Base-by-base conservation (phyloP, 495 filamentous ascomycete species). In the Lasiosphaeriaceae sp. region DNA sequence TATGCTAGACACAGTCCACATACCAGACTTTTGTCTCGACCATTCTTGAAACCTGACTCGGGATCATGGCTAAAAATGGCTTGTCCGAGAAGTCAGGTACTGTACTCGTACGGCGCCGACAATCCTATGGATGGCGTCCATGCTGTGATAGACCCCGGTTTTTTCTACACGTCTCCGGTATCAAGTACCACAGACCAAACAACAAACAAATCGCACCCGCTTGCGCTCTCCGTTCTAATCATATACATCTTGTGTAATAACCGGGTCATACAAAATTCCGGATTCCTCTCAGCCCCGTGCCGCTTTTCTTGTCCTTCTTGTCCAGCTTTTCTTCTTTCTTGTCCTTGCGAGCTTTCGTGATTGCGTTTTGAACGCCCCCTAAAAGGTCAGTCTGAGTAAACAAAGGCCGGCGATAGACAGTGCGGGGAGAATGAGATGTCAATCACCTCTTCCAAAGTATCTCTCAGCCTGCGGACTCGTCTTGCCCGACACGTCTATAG, bases 361-460 rank as follows among this genome's bases (percentile, higher is more conserved):
- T 70, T 37, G 76, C 68, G 60, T 84, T 84, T 66, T 84, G 80
- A 0, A 82, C 74, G 9, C 82, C 81, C 14, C 77, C 82, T 84
- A 37, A 19, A 20, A 20, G 31, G 41, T 24, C 11, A 37, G 20
- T 22, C 11, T 29, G 19, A 44, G 61, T 76, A 59, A 81, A 71
- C 61, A 69, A 22, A 19, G 23, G 39, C 14, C 39, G 7, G 17
- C 44, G 1, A 23, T 16, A n/a, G 35, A 11, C 34, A 11, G 11
- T 5, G 47, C 50, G 16, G 17, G 45, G 31, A 59, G n/a, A 56
- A 45, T 53, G 47, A 20, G 57, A 47, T 50, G 29, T 37, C 58
- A 71, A 80, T 62, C 54, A 79, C 69, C 72, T 72, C 71, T 67
- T 59, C 71, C 67, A 70, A 66, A 76, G 59, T 68, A 76, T 62